phyloP scores from a whole-genome alignment of 176 grass and related monocot species.

The Neostapfia colusana region DNA sequence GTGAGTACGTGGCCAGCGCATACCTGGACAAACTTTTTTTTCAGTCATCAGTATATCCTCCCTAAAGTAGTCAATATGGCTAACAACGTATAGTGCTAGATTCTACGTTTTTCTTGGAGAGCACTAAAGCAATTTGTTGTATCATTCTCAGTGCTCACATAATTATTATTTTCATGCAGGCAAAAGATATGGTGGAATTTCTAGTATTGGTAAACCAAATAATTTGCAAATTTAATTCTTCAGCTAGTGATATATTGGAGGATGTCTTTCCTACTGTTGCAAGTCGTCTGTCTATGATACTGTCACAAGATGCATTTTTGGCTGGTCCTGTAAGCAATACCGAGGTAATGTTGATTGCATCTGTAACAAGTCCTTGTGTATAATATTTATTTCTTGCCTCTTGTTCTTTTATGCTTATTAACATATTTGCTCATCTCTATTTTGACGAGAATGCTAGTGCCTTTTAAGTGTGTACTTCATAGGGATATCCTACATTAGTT shows the following conservation, averaged over 20 bases:
- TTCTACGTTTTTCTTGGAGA: neutral
- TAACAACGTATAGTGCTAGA: neutral
- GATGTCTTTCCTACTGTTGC: slow-evolving; percentile 83
- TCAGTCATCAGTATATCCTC: neutral
- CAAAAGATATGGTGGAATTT: slow-evolving; percentile 95
- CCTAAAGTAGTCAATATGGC: neutral
- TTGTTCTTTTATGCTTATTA: slow-evolving; percentile 23
- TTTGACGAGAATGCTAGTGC: slow-evolving; percentile 23
- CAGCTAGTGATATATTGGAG: slow-evolving; percentile 65
- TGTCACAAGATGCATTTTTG: slow-evolving; percentile 84
- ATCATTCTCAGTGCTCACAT: neutral
- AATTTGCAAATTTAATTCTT: slow-evolving; percentile 87
- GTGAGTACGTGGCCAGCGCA: slow-evolving; percentile 7
- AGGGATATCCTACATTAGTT: slow-evolving; percentile 15
- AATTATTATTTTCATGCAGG: slow-evolving; percentile 51
- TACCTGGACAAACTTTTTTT: neutral
- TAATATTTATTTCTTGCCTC: slow-evolving; percentile 3
- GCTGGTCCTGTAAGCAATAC: slow-evolving; percentile 59
- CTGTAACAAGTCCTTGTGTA: neutral
- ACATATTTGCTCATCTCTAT: neutral
- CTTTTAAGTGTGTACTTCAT: slow-evolving; percentile 23
- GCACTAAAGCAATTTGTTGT: neutral
- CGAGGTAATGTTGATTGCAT: slow-evolving; percentile 61
- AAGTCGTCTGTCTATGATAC: slow-evolving; percentile 60
- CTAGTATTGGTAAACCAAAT: slow-evolving; percentile 85